Conservation (phyloP, 1,139 yeast genomes). For the Zygosaccharomyces pseudobailii region DNA sequence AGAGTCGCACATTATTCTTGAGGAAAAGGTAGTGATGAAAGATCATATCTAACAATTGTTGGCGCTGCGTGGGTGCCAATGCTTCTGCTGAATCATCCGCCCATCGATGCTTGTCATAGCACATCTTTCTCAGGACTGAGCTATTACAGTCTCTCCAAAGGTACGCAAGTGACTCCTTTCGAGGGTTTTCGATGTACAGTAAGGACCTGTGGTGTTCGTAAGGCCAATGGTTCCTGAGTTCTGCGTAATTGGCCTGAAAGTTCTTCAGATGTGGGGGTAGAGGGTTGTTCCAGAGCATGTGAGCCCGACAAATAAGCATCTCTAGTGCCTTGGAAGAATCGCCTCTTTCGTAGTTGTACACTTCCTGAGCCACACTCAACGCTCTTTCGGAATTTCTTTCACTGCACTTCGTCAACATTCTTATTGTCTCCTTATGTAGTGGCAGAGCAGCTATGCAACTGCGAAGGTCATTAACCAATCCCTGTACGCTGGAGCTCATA, state of each 20-base stretch:
- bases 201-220: slow-evolving; percentile 18
- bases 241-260: slow-evolving; percentile 13
- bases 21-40: slow-evolving; percentile 20
- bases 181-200: slow-evolving; percentile 15
- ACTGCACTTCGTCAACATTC: slow-evolving; percentile 6
- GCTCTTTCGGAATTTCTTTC: slow-evolving; percentile 3
- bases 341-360: background rate
- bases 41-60: slow-evolving; percentile 10
- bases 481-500: background rate
- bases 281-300: slow-evolving; percentile 15
- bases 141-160: slow-evolving; percentile 15
- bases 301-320: slow-evolving; percentile 14
- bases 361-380: background rate
- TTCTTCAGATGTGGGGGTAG: slow-evolving; percentile 13
- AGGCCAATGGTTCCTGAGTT: slow-evolving; percentile 21
- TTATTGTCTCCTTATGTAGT: slow-evolving; percentile 13
- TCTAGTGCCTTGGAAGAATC: slow-evolving; percentile 12
- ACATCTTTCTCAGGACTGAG: slow-evolving; percentile 10
- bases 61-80: slow-evolving; percentile 11
- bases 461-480: background rate
- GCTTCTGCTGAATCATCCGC: background rate
- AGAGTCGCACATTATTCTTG: slow-evolving; percentile 15
- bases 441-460: slow-evolving; percentile 10
- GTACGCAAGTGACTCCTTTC: slow-evolving; percentile 11
- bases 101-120: slow-evolving; percentile 15